Percentiles rank a stretch among this genome's conserved stretches.
These are phyloP conservation scores for Suhomyces atakaporum DNA, from an alignment of 1,139 yeast genomes.

Conservation along the genomic window DNA sequence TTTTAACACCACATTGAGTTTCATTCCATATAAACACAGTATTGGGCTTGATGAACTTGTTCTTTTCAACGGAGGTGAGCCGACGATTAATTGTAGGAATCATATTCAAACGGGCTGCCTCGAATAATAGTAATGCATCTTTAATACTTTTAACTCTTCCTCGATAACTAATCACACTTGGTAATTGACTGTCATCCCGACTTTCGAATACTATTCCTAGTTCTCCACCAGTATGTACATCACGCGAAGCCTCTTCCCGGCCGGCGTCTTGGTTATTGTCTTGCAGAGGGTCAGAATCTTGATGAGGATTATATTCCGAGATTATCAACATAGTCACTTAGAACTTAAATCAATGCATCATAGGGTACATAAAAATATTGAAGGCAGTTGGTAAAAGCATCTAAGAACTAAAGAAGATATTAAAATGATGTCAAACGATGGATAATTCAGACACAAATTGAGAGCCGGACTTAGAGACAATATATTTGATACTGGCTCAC, in stretches of 20 bases:
- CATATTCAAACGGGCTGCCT: conserved; percentile 59
- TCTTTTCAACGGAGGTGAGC: conserved; percentile 27
- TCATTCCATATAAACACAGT: conserved; percentile 73
- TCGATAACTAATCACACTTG: conserved; percentile 56
- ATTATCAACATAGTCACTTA: conserved; percentile 17
- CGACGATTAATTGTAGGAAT: conserved; percentile 63
- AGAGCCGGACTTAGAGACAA: conserved; percentile 4
- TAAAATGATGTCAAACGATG: background rate
- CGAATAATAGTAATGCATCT: conserved; percentile 66
- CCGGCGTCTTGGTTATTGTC: conserved; percentile 6
- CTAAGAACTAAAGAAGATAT: no score
- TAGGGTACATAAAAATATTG: background rate
- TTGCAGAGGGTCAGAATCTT: conserved; percentile 4
- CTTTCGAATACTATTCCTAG: conserved; percentile 7
- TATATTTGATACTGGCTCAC: conserved; percentile 2
- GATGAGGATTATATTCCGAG: conserved; percentile 19
- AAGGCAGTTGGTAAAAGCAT: no score
- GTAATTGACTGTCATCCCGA: conserved; percentile 1
- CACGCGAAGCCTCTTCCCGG: background rate
- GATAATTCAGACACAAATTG: conserved; percentile 1
- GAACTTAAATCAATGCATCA: background rate
- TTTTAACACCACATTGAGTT: conserved; percentile 65
- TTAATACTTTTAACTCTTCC: conserved; percentile 58
- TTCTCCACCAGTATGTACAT: background rate
- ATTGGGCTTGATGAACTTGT: conserved; percentile 52